A percentile compares a stretch with the other conserved stretches of the same genome.
phyloP scores from a whole-genome alignment of 768 basidiomycete species.

The Psilocybe sp. region DNA sequence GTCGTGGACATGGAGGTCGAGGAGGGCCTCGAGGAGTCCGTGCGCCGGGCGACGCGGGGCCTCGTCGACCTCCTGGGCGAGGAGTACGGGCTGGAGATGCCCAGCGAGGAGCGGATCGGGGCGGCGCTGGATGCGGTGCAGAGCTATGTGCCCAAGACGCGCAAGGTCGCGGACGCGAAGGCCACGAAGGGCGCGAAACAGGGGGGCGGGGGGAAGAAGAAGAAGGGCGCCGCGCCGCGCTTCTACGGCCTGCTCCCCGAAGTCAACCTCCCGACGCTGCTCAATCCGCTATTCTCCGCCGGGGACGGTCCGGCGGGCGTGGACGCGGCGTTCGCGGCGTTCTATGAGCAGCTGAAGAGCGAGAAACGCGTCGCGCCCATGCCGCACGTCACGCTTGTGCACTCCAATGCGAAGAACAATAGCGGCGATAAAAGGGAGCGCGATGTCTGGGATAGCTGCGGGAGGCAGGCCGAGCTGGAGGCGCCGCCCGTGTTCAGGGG shows the following conservation, averaged over 20 bases:
- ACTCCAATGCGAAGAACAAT: conserved; percentile 44
- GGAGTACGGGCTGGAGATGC: conserved; percentile 32
- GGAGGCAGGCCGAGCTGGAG: conserved; percentile 26
- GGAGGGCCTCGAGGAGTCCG: conserved; percentile 46
- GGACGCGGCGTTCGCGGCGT: conserved; percentile 13
- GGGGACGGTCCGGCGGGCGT: conserved; percentile 27
- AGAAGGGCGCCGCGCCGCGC: conserved; percentile 37
- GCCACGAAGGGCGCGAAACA: background rate
- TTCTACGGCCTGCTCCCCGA: conserved; percentile 84
- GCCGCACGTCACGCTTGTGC: conserved; percentile 89
- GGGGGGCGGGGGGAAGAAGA: conserved; percentile 22
- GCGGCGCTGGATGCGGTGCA: conserved; percentile 49
- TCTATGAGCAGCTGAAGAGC: conserved; percentile 49
- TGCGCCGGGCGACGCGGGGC: conserved; percentile 58
- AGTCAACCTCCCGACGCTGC: conserved; percentile 50
- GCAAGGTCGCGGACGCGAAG: conserved; percentile 21
- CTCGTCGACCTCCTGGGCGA: conserved; percentile 49
- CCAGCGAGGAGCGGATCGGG: conserved; percentile 52
- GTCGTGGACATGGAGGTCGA: conserved; percentile 58
- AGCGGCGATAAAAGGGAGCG: conserved; percentile 9
- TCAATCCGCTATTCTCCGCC: conserved; percentile 39
- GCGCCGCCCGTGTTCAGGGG: conserved; percentile 58
- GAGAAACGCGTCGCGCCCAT: conserved; percentile 46
- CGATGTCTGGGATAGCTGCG: conserved; percentile 50
- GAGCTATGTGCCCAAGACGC: conserved; percentile 28